phyloP scores from a whole-genome alignment of 2,329 filamentous ascomycete genomes.

The Lomentospora prolificans region DNA sequence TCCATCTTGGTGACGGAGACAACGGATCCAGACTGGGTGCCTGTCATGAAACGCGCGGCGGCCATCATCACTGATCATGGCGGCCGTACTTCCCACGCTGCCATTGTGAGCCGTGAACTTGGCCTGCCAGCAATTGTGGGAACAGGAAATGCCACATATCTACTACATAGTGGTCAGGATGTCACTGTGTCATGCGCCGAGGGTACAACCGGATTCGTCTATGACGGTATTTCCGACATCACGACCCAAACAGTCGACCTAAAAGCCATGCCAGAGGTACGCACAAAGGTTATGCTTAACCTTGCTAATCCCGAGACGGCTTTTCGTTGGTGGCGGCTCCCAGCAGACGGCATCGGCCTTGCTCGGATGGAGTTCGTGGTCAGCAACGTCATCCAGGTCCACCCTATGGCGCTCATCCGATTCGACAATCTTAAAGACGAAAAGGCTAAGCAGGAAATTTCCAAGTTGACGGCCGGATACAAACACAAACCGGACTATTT shows the following conservation, averaged over 20 bases:
- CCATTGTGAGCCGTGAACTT: conserved; percentile 29
- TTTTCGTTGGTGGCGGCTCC: conserved; percentile 29
- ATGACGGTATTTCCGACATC: conserved; percentile 24
- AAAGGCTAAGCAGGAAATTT: conserved; percentile 17
- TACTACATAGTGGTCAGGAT: conserved; percentile 25
- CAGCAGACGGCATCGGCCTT: conserved; percentile 26
- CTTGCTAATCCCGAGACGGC: conserved; percentile 26
- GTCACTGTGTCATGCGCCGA: conserved; percentile 29
- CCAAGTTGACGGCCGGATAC: conserved; percentile 20
- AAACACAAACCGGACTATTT: conserved; percentile 26
- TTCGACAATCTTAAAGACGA: conserved; percentile 21
- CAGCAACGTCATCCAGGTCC: conserved; percentile 25
- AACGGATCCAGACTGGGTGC: conserved; percentile 28
- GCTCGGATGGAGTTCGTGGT: conserved; percentile 30
- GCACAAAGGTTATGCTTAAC: conserved; percentile 27
- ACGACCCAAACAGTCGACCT: conserved; percentile 21
- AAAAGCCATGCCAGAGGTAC: conserved; percentile 14
- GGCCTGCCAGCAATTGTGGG: conserved; percentile 27
- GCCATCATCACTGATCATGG: conserved; percentile 28
- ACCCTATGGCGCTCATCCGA: conserved; percentile 26
- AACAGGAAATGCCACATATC: conserved; percentile 23
- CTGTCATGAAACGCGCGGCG: conserved; percentile 26
- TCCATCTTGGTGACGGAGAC: conserved; percentile 24
- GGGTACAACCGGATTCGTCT: conserved; percentile 25
- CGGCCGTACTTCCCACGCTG: conserved; percentile 27